Evolutionary conservation across 495 filamentous ascomycete species (phyloP).

Genomic region (Penicillium alfredii): DNA sequence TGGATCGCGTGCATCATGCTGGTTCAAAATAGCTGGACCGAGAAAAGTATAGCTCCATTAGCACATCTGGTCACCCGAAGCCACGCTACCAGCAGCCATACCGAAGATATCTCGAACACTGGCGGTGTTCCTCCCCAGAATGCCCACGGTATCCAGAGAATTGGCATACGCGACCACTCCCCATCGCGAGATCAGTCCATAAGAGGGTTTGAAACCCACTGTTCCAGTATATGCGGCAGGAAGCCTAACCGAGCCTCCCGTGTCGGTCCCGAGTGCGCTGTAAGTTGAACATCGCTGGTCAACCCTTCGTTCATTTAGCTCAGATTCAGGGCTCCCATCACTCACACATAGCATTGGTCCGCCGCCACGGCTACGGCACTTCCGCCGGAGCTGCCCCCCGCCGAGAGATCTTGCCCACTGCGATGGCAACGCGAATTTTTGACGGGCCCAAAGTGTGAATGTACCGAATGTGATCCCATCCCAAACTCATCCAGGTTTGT

Average conservation of each 20-base stretch:
- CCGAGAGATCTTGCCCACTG: conserved; percentile 46
- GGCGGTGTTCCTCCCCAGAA: conserved; percentile 53
- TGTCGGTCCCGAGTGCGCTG: conserved; percentile 86
- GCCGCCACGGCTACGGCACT: conserved; percentile 81
- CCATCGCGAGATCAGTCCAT: conserved; percentile 75
- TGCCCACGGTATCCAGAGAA: conserved; percentile 88
- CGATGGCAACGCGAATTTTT: conserved; percentile 31
- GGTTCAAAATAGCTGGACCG: conserved; percentile 43
- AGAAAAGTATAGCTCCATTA: conserved; percentile 6
- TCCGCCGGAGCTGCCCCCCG: conserved; percentile 90
- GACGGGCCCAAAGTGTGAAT: conserved; percentile 69
- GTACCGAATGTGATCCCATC: conserved; percentile 86
- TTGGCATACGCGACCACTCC: conserved; percentile 95
- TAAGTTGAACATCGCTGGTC: conserved; percentile 1
- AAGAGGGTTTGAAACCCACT: conserved; percentile 91
- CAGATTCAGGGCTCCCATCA: not conserved
- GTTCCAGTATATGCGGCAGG: conserved; percentile 87
- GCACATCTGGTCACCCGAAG: not conserved
- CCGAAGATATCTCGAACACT: conserved; percentile 52
- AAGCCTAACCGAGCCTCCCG: conserved; percentile 85
- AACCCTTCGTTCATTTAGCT: conserved; percentile 3
- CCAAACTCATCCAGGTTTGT: conserved; percentile 97
- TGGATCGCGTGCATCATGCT: conserved; percentile 69
- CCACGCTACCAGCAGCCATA: conserved; percentile 16
- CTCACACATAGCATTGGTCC: conserved; percentile 60